A percentile compares a stretch with the other conserved stretches of the same genome.
These are phyloP conservation scores for Panicum virgatum DNA, from an alignment of 202 grass and related monocot genomes.

Conservation along the genomic window DNA sequence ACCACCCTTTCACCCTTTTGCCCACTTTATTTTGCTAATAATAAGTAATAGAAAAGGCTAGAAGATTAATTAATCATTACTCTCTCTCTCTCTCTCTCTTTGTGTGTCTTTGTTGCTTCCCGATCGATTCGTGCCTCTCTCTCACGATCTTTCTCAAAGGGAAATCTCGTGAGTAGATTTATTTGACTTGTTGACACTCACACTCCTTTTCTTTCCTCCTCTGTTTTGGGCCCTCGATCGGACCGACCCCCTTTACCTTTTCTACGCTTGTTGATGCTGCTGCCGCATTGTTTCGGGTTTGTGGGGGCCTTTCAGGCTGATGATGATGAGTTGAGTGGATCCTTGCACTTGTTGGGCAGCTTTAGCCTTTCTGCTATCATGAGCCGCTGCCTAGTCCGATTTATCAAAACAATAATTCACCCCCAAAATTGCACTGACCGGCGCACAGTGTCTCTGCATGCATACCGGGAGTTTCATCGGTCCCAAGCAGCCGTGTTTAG, in stretches of 20 bases:
- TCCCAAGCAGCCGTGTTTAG: too few relatives aligned
- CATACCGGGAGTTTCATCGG: too few relatives aligned
- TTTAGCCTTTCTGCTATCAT: background rate
- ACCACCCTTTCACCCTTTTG: background rate
- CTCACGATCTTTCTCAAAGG: background rate
- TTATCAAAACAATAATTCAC: too few relatives aligned
- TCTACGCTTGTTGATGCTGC: background rate
- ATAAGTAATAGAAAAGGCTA: background rate
- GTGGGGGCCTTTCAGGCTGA: background rate
- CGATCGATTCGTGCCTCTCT: background rate
- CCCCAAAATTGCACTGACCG: too few relatives aligned
- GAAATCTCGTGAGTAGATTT: conserved; percentile 25
- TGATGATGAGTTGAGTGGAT: conserved; percentile 1
- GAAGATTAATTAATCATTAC: background rate
- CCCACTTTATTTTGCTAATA: background rate
- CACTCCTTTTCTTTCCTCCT: background rate
- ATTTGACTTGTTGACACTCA: too few relatives aligned
- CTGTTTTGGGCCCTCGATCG: background rate
- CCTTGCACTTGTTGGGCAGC: background rate
- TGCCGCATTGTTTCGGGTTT: background rate
- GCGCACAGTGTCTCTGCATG: too few relatives aligned
- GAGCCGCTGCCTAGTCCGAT: background rate
- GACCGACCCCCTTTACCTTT: background rate
- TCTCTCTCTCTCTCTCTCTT: background rate
- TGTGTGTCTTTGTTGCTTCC: background rate